These are phyloP conservation scores for Carex littledalei DNA, from an alignment of 176 grass and related monocot genomes.

Conservation along the genomic window DNA sequence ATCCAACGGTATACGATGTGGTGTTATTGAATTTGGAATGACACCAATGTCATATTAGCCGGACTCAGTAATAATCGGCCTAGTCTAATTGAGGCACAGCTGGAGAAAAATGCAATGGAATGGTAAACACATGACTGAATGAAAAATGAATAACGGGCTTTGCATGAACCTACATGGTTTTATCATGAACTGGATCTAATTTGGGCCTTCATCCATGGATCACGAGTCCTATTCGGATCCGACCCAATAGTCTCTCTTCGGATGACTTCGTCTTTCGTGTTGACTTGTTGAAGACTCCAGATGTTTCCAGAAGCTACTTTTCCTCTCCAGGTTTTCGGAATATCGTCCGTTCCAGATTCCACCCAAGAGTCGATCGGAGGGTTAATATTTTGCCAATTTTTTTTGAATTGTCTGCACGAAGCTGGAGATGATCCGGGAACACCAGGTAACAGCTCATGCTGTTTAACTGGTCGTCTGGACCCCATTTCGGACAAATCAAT, in stretches of 20 bases:
- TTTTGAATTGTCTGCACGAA: background rate
- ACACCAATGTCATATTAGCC: too few relatives aligned
- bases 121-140: background rate
- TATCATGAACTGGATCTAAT: background rate
- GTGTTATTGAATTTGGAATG: too few relatives aligned
- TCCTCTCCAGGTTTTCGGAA: background rate
- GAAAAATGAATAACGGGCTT: background rate
- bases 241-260: background rate
- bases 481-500: constrained; percentile 11
- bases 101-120: too few relatives aligned
- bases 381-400: background rate
- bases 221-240: background rate
- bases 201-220: background rate
- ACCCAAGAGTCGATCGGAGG: background rate
- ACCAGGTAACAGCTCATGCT: too few relatives aligned
- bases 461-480: background rate
- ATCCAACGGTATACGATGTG: too few relatives aligned
- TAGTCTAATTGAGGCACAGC: too few relatives aligned
- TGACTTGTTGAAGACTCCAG: background rate
- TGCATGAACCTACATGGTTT: background rate
- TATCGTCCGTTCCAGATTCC: background rate
- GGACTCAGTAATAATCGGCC: too few relatives aligned
- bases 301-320: background rate
- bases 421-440: background rate
- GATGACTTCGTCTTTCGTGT: background rate